A percentile compares a stretch with the other conserved stretches of the same genome.
Conservation (phyloP, 1,284 basidiomycete species). For the Takashimella koratensis region DNA sequence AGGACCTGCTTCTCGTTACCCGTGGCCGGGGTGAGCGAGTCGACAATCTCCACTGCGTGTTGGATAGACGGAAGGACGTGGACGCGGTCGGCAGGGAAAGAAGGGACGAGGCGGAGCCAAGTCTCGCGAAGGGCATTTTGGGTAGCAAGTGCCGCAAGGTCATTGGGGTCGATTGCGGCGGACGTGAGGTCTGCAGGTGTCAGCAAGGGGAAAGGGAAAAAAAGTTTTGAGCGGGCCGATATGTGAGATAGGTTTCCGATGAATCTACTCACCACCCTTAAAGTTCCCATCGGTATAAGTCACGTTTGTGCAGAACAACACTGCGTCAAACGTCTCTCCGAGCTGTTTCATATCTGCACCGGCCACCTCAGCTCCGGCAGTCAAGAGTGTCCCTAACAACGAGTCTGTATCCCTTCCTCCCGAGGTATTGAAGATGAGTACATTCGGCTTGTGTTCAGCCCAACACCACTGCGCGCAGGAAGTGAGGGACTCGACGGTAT, state of each 20-base stretch:
- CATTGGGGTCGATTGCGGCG: constrained; percentile 60
- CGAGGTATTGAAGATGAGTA: constrained; percentile 95
- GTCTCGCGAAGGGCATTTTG: constrained; percentile 72
- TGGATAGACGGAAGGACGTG: constrained; percentile 85
- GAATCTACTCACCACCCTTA: constrained; percentile 70
- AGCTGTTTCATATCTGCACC: constrained; percentile 50
- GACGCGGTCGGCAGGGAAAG: constrained; percentile 60
- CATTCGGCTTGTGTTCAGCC: constrained; percentile 47
- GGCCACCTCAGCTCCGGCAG: constrained; percentile 28
- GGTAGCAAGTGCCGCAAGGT: constrained; percentile 64
- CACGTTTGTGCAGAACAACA: constrained; percentile 94
- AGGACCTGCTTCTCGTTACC: constrained; percentile 55
- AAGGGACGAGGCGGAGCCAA: constrained; percentile 64
- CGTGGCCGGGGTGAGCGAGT: constrained; percentile 20
- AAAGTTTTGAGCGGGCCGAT: neutral
- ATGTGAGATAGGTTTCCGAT: neutral
- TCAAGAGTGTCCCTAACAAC: constrained; percentile 63
- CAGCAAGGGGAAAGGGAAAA: constrained; percentile 13
- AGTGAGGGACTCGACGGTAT: constrained; percentile 84
- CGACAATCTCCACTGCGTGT: constrained; percentile 69
- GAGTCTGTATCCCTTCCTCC: constrained; percentile 74
- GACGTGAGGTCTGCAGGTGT: constrained; percentile 65
- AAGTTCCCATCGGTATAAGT: constrained; percentile 85
- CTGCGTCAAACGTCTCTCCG: constrained; percentile 64
- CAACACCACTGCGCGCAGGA: constrained; percentile 77